phyloP scores from a whole-genome alignment of 441 rosid species.

The Euphorbia corollata region DNA sequence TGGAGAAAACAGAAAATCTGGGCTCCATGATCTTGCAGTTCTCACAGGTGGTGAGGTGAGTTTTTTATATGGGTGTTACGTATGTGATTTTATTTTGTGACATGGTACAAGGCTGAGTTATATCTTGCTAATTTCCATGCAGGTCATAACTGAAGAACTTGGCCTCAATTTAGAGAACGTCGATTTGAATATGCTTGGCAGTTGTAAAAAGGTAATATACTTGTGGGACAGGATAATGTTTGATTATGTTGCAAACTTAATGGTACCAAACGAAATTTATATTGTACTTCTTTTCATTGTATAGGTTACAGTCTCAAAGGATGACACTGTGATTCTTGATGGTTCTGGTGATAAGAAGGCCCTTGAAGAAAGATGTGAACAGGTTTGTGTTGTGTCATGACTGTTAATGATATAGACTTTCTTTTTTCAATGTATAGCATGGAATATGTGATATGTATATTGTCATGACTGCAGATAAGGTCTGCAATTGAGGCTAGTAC shows the following conservation, averaged over 20 bases:
- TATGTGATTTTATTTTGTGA: background rate
- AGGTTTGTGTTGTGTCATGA: constrained; percentile 32
- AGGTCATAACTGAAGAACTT: constrained; percentile 81
- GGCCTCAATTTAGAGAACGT: constrained; percentile 81
- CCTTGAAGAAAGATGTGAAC: constrained; percentile 76
- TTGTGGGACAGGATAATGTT: background rate
- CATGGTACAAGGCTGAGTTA: background rate
- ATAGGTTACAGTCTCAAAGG: constrained; percentile 70
- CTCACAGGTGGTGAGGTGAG: constrained; percentile 78
- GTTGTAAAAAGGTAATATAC: constrained; percentile 59
- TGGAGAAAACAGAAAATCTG: constrained; percentile 80
- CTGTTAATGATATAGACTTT: background rate
- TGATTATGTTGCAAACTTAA: background rate
- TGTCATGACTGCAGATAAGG: constrained; percentile 38
- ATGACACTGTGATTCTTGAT: constrained; percentile 76
- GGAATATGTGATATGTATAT: no score
- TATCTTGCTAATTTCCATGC: constrained; percentile 13
- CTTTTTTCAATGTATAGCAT: background rate
- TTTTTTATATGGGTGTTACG: background rate
- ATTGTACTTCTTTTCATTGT: constrained; percentile 4
- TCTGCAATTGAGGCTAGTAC: constrained; percentile 57
- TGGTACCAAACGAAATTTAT: background rate
- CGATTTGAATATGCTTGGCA: constrained; percentile 64
- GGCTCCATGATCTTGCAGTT: constrained; percentile 66
- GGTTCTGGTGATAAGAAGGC: constrained; percentile 74